Evolutionary conservation across 768 basidiomycete genomes (phyloP).

Genomic region (Kondoa malvinella): DNA sequence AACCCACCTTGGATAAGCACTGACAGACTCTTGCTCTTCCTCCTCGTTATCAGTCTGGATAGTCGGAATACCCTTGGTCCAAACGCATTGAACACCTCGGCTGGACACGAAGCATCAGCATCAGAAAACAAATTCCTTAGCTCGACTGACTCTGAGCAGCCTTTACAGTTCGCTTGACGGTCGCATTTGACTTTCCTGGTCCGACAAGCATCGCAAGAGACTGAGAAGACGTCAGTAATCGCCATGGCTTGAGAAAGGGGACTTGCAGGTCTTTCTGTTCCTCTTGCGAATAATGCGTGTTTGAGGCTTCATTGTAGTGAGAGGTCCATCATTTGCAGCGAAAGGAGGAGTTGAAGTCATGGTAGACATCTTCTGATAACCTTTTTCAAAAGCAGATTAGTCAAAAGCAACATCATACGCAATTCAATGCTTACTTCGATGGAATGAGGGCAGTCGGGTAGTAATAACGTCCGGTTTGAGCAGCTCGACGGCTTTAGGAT

Average conservation of each 20-base stretch:
- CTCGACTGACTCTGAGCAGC: neutral
- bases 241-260: neutral
- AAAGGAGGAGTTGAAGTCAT: neutral
- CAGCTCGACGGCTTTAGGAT: too few relatives aligned
- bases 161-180: neutral
- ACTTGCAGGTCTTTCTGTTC: neutral
- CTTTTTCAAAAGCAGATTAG: too few relatives aligned
- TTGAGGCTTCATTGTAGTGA: neutral
- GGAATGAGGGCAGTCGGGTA: neutral
- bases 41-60: neutral
- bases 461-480: too few relatives aligned
- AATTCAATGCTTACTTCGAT: too few relatives aligned
- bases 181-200: conserved; percentile 1
- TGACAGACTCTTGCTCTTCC: neutral
- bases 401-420: too few relatives aligned
- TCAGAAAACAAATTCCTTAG: neutral
- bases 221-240: neutral
- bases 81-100: neutral
- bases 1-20: too few relatives aligned
- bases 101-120: neutral
- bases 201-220: neutral
- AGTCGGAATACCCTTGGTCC: neutral
- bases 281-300: neutral
- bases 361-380: too few relatives aligned
- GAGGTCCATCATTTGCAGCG: neutral